These are phyloP conservation scores for Sugiyamaella mastotermitis DNA, from an alignment of 805 yeast species.

Conservation along the genomic window DNA sequence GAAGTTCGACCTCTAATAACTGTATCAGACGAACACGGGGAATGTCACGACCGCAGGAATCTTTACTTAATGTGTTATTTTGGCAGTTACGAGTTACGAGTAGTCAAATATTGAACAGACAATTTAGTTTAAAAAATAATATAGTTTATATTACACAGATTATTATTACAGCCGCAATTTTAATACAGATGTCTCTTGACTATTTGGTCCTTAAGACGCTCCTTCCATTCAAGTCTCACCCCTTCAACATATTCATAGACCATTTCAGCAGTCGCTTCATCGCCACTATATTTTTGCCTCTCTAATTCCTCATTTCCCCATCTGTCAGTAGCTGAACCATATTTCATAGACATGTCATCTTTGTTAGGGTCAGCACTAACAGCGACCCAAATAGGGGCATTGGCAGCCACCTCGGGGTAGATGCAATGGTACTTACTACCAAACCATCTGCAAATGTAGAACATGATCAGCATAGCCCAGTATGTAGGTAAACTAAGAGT, in stretches of 20 bases:
- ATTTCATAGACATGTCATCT: conserved; percentile 45
- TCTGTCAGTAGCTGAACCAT: conserved; percentile 66
- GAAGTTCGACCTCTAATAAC: too few species aligned
- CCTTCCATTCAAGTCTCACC: conserved; percentile 66
- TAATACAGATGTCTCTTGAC: conserved; percentile 34
- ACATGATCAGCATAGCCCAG: conserved; percentile 78
- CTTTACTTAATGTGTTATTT: too few species aligned
- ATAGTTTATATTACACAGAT: too few species aligned
- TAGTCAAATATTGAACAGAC: too few species aligned
- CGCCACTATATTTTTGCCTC: conserved; percentile 26
- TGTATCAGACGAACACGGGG: too few species aligned
- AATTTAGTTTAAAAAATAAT: too few species aligned
- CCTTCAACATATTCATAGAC: conserved; percentile 58
- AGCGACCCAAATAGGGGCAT: conserved; percentile 72
- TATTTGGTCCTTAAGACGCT: conserved; percentile 66
- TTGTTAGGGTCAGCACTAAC: conserved; percentile 44
- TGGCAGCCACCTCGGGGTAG: conserved; percentile 83
- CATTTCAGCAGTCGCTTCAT: conserved; percentile 50
- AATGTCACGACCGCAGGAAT: too few species aligned
- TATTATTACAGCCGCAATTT: neutral
- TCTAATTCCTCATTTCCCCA: conserved; percentile 62
- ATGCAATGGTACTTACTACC: conserved; percentile 92
- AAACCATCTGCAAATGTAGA: conserved; percentile 70
- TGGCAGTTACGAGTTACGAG: too few species aligned
- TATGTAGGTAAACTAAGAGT: conserved; percentile 73